A percentile compares a stretch with the other conserved stretches of the same genome.
phyloP scores from a whole-genome alignment of 257 asterid genomes.

The Schizonepeta tenuifolia region DNA sequence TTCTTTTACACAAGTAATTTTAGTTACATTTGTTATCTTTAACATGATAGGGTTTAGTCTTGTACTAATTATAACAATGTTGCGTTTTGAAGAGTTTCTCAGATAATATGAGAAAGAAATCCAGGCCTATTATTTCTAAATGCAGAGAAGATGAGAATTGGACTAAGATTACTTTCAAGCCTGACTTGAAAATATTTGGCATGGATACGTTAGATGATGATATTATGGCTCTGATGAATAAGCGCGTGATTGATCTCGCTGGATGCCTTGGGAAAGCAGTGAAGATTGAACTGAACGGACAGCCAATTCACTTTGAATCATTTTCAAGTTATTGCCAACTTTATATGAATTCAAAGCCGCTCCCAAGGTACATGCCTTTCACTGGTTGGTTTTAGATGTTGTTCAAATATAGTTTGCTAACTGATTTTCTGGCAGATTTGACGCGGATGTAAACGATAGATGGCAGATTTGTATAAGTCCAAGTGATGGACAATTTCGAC shows the following conservation, averaged over 20 bases:
- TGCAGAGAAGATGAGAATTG: constrained; percentile 85
- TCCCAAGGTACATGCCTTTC: constrained; percentile 48
- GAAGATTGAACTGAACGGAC: constrained; percentile 85
- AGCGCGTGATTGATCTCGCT: constrained; percentile 88
- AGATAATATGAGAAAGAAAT: constrained; percentile 79
- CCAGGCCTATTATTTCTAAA: constrained; percentile 69
- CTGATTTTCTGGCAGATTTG: constrained; percentile 52
- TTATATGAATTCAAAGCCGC: constrained; percentile 65
- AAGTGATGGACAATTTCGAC: constrained; percentile 97
- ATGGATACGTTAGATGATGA: constrained; percentile 87
- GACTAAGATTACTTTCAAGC: constrained; percentile 92
- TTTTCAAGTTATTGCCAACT: constrained; percentile 83
- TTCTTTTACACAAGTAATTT: too few relatives aligned
- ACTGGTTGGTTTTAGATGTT: not conserved
- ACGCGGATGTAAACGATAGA: constrained; percentile 73
- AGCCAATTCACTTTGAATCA: constrained; percentile 68
- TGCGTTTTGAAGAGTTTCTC: constrained; percentile 70
- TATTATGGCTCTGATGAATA: constrained; percentile 90
- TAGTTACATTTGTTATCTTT: too few relatives aligned
- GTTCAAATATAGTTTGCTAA: not conserved
- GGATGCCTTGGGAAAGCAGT: constrained; percentile 93
- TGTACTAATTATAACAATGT: not conserved
- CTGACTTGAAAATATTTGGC: constrained; percentile 83
- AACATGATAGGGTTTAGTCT: too few relatives aligned
- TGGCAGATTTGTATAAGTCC: constrained; percentile 91